Conservation (phyloP, 306 rosid genomes). For the Rosa rugosa region DNA sequence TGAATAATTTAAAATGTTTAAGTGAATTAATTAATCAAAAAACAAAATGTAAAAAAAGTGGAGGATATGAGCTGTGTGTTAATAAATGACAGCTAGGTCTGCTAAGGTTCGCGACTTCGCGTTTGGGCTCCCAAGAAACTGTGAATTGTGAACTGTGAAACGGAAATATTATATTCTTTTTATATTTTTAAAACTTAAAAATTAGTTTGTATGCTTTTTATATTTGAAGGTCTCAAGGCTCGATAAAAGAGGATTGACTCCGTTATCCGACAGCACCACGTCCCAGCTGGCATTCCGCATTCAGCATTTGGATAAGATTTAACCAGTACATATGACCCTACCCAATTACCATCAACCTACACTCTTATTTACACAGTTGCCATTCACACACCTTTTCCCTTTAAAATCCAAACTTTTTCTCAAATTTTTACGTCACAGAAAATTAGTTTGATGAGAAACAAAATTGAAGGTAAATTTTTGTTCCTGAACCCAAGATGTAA, state of each 20-base stretch:
- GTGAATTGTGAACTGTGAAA: background rate
- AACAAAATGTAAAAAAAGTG: too few species aligned
- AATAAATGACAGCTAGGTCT: constrained; percentile 11
- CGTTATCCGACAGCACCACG: constrained; percentile 16
- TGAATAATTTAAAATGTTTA: background rate
- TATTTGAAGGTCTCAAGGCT: background rate
- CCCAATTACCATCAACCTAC: background rate
- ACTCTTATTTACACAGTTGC: background rate
- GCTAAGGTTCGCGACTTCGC: constrained; percentile 15
- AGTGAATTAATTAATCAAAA: background rate
- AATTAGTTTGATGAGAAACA: too few species aligned
- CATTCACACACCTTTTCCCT: background rate
- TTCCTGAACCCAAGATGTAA: too few species aligned
- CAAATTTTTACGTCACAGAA: too few species aligned
- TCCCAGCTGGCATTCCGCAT: constrained; percentile 21
- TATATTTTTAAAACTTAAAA: background rate
- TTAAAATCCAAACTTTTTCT: background rate
- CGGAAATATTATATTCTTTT: background rate
- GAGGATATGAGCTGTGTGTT: background rate
- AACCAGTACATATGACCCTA: too few species aligned
- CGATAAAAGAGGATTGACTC: constrained; percentile 19
- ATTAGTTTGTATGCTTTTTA: background rate
- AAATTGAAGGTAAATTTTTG: too few species aligned
- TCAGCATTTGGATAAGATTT: background rate
- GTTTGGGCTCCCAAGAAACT: background rate